Percentiles rank a stretch among this genome's conserved stretches.
Conservation (phyloP, 148 eudicot species). For the Talinum fruticosum region DNA sequence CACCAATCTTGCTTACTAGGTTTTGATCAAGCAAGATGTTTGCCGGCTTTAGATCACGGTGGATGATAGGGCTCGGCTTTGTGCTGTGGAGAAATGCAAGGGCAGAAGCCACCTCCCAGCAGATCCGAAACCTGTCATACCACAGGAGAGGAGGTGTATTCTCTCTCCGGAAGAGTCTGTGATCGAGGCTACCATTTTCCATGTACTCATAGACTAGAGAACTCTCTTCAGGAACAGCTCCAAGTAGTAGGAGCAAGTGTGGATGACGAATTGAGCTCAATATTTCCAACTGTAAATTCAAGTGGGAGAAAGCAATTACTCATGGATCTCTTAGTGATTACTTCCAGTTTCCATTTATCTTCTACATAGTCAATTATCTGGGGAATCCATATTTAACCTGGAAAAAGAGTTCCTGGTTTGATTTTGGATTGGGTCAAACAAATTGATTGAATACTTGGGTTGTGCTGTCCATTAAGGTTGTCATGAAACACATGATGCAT, state of each 20-base stretch:
- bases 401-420: neutral
- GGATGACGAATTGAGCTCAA: constrained; percentile 87
- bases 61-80: constrained; percentile 76
- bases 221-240: constrained; percentile 74
- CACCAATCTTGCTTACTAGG: constrained; percentile 92
- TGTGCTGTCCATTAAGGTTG: too few relatives aligned
- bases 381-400: neutral
- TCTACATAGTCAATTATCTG: neutral
- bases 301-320: too few relatives aligned
- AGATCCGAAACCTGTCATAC: constrained; percentile 75
- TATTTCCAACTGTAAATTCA: constrained; percentile 67
- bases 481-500: too few relatives aligned
- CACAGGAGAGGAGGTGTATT: constrained; percentile 67
- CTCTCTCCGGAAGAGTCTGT: constrained; percentile 47
- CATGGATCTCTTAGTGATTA: too few relatives aligned
- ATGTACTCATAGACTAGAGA: constrained; percentile 92
- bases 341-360: too few relatives aligned
- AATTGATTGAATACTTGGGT: neutral
- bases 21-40: constrained; percentile 86
- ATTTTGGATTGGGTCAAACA: neutral
- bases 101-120: constrained; percentile 90
- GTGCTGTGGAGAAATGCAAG: constrained; percentile 83
- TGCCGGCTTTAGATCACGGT: constrained; percentile 86
- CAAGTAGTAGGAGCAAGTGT: constrained; percentile 77
- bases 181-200: constrained; percentile 90